These are phyloP conservation scores for Lachnellula subtilissima DNA, from an alignment of 2,329 filamentous ascomycete species.

Conservation along the genomic window DNA sequence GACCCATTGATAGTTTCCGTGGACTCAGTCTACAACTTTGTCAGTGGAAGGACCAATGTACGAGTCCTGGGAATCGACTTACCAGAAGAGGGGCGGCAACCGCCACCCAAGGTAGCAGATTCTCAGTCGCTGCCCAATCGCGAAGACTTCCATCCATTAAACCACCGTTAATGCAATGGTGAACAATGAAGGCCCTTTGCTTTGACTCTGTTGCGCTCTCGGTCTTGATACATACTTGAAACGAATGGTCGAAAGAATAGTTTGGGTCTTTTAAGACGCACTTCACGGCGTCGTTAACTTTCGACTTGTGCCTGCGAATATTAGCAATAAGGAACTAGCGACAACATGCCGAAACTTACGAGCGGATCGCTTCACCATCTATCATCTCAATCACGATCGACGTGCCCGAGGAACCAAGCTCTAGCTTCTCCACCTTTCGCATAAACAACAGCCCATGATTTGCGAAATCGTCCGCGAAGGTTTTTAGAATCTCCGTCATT, in stretches of 20 bases:
- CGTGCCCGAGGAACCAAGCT: constrained; percentile 9
- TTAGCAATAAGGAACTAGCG: not conserved
- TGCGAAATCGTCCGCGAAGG: constrained; percentile 26
- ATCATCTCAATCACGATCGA: constrained; percentile 16
- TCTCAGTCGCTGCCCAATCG: constrained; percentile 27
- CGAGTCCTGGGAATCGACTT: constrained; percentile 2
- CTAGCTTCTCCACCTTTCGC: constrained; percentile 27
- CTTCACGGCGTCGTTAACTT: constrained; percentile 18
- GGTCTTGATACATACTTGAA: constrained; percentile 11
- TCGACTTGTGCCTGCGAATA: constrained; percentile 16
- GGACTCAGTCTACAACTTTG: not conserved
- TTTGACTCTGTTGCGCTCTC: not conserved
- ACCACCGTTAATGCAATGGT: constrained; percentile 27
- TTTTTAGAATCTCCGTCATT: constrained; percentile 26
- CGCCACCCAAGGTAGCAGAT: constrained; percentile 33
- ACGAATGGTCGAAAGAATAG: constrained; percentile 19
- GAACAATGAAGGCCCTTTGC: constrained; percentile 21
- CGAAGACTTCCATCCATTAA: constrained; percentile 19
- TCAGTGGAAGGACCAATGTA: not conserved
- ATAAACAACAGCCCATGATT: constrained; percentile 31
- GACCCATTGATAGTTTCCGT: constrained; percentile 18
- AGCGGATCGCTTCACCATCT: constrained; percentile 8
- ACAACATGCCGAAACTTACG: constrained; percentile 9
- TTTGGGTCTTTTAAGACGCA: constrained; percentile 1
- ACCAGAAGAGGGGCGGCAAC: constrained; percentile 28